Base-by-base conservation (phyloP, 176 grass and related monocot genomes). In the Chloris gayana region DNA sequence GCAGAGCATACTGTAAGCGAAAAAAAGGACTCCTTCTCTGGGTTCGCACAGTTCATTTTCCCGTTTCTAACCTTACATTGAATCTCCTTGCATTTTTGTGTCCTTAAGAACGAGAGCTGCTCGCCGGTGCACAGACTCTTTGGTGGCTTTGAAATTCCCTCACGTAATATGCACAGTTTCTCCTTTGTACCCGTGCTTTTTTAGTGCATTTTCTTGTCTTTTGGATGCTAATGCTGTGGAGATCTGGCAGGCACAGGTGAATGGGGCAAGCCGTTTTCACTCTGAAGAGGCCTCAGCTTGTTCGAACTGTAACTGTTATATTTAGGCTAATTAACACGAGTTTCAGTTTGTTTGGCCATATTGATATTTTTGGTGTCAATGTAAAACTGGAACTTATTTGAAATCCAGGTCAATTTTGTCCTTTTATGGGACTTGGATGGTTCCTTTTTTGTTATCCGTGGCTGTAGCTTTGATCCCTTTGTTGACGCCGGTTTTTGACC, bases 1-100 rank as follows among this genome's bases (percentile, higher is more conserved):
- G 89, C 89, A 85, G 75, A 82, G 78, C 54, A 26, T 85, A 64
- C 66, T 91, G 82, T 91, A 74, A 86, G 86, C 42, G 59, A 58
- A n/a, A n/a, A n/a, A n/a, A n/a, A n/a, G n/a, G 39, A 30, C 49
- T 14, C 22, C 74, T 2, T 22, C 29, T 17, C 25, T 25, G 61
- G 67, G 12, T 72, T 72, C 8, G 41, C 6, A 38, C 41, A 31
- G 74, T 41, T 70, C 42, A 5, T 69, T 64, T 56, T 65, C 30
- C 13, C 17, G 14, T 32, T 14, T 46, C 65, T 91, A 35, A 70
- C 72, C 67, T 76, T 42, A 79, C 42, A 47, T 31, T 62, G 57
- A 60, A 9, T 67, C 8, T 21, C 18, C 68, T 46, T 25, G 25
- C 67, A 72, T 25, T n/a, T n/a, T 12, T 59, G 70, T 50, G 15